A percentile compares a stretch with the other conserved stretches of the same genome.
These are phyloP conservation scores for Populus hybrid DNA, from an alignment of 441 rosid species.

Conservation along the genomic window DNA sequence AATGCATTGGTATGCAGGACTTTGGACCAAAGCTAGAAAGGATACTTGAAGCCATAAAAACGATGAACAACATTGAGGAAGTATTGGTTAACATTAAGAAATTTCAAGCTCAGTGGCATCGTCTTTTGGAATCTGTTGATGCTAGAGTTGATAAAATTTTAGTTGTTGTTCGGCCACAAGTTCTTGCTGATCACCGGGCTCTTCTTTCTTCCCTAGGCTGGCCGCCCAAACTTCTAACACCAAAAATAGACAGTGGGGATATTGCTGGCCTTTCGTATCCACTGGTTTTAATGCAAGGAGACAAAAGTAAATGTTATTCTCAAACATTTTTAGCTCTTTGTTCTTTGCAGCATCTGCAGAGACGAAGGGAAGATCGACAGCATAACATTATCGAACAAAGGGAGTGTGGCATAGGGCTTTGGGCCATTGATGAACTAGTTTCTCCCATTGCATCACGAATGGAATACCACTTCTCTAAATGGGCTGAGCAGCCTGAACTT, in stretches of 20 bases:
- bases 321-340: slow-evolving; percentile 68
- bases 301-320: slow-evolving; percentile 51
- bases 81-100: slow-evolving; percentile 40
- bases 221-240: slow-evolving; percentile 67
- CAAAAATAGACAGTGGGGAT: slow-evolving; percentile 38
- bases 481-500: slow-evolving; percentile 73
- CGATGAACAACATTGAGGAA: slow-evolving; percentile 53
- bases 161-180: slow-evolving; percentile 55
- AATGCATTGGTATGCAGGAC: slow-evolving; percentile 45
- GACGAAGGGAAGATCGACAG: slow-evolving; percentile 52
- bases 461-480: slow-evolving; percentile 76
- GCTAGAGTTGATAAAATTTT: slow-evolving; percentile 61
- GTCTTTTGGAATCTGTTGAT: slow-evolving; percentile 63
- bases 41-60: slow-evolving; percentile 44
- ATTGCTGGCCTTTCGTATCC: slow-evolving; percentile 54
- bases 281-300: slow-evolving; percentile 56
- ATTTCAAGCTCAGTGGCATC: slow-evolving; percentile 53
- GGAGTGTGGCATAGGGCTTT: slow-evolving; percentile 32
- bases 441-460: slow-evolving; percentile 66
- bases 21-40: slow-evolving; percentile 47
- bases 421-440: slow-evolving; percentile 78
- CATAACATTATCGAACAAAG: slow-evolving; percentile 23
- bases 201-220: slow-evolving; percentile 80
- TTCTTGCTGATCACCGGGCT: slow-evolving; percentile 67
- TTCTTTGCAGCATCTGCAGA: slow-evolving; percentile 61